phyloP scores from a whole-genome alignment of 192 early-diverging fungal genomes.

The Coemansia sp. region DNA sequence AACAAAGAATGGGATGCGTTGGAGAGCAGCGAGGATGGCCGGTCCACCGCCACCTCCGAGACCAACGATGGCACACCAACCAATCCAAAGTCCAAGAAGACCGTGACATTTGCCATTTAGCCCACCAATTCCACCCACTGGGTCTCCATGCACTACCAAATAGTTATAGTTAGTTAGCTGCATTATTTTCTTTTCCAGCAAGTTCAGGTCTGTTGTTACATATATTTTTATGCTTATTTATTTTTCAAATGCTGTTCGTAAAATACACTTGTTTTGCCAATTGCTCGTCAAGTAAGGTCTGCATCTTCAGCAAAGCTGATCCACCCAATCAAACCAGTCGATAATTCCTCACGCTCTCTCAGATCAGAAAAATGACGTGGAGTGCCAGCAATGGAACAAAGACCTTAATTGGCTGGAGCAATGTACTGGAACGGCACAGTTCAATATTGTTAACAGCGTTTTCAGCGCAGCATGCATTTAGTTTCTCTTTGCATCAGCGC shows the following conservation, averaged over 20 bases:
- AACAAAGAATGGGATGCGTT: slow-evolving; percentile 43
- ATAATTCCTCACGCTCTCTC: background rate
- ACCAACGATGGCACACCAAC: slow-evolving; percentile 5
- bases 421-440: background rate
- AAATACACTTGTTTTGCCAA: too few relatives aligned
- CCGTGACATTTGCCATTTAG: slow-evolving; percentile 33
- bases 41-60: background rate
- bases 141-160: too few relatives aligned
- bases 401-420: background rate
- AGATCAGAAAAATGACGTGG: slow-evolving; percentile 5
- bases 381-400: background rate
- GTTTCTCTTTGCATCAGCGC: too few relatives aligned
- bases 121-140: background rate
- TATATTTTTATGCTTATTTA: too few relatives aligned
- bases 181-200: too few relatives aligned
- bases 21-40: slow-evolving; percentile 4
- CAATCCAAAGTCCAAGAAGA: slow-evolving; percentile 20
- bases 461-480: too few relatives aligned
- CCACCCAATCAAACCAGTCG: too few relatives aligned
- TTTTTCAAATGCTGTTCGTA: too few relatives aligned
- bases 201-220: too few relatives aligned
- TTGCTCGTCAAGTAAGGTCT: too few relatives aligned
- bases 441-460: background rate
- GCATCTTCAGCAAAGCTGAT: too few relatives aligned
- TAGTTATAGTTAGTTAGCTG: too few relatives aligned